Base-by-base conservation (phyloP, 1,139 yeast genomes). In the Spencermartinsiella ligniputridi region DNA sequence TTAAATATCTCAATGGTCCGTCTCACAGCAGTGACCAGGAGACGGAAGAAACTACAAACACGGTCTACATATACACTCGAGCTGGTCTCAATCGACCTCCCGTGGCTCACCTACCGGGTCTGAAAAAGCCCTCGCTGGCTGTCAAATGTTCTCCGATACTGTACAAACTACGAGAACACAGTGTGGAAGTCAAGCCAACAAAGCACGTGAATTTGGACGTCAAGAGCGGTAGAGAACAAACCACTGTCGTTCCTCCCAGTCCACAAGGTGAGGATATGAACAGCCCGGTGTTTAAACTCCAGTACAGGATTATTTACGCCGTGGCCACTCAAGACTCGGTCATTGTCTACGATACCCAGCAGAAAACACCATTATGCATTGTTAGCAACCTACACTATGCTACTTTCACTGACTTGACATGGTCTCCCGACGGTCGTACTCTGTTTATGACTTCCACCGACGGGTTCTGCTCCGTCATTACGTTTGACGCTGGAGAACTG, bases 271-370 rank as follows among this genome's bases (percentile, higher is more conserved):
- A 44, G 27, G 45, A 24, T 11, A 33, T 35, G 27, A 47, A 42
- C 25, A 44, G 48, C 25, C 66, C 68, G 4, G 67, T 72, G 12
- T 76, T 83, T 52, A 66, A 70, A 3, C 66, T 88, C 35, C 83
- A 86, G 0, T 89, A 92, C 58, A 76, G 87, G 48, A 77, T 92
- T 78, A 67, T 90, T 0, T 90, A 86, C 68, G 98, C 97, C 0
- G 83, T 94, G 22, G 97, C 97, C 0, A 90, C 97, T 0, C 89
- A 87, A 47, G 96, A 88, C 58, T 75, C 92, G n/a, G 82, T 92
- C 9, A 61, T 84, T 11, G 68, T 94, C 1, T 94, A 88, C 63
- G 95, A 88, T 52, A 90, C 97, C 0, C 84, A 79, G 51, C 71
- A 73, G 33, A 59, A 72, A 25, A 65, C 72, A 47, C 95, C 97